phyloP scores from a whole-genome alignment of 805 yeast genomes.

The Wickerhamiella dianesei region DNA sequence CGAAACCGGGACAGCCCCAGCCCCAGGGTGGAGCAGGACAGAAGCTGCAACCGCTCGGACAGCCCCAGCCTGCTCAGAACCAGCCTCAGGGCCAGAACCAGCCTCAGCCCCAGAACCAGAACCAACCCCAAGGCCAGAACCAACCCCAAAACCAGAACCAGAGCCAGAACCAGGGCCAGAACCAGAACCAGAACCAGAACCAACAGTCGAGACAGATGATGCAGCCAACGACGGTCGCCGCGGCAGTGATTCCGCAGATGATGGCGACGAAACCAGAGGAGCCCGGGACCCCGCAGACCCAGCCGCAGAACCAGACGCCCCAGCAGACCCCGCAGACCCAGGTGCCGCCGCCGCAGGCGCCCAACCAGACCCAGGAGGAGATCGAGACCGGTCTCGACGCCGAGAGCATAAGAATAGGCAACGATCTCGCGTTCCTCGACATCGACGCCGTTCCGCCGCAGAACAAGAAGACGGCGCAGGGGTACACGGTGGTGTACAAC shows the following conservation, averaged over 20 bases:
- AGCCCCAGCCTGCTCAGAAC: conserved; percentile 6
- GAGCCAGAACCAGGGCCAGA: too few relatives aligned
- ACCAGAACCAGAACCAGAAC: too few relatives aligned
- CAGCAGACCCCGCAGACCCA: conserved; percentile 2
- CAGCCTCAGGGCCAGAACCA: conserved; percentile 9
- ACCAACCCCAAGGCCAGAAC: conserved; percentile 21
- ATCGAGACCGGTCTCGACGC: not conserved
- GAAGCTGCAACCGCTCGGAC: conserved; percentile 20
- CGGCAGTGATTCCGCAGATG: not conserved
- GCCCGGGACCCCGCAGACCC: not conserved
- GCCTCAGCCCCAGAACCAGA: conserved; percentile 11
- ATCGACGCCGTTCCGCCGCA: conserved; percentile 61
- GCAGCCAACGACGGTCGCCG: not conserved
- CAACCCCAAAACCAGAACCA: too few relatives aligned
- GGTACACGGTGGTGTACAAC: conserved; percentile 79
- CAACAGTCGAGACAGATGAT: too few relatives aligned
- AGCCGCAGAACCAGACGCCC: not conserved
- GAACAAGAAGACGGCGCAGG: conserved; percentile 68
- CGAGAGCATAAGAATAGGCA: not conserved
- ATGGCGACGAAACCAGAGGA: not conserved
- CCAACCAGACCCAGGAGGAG: not conserved
- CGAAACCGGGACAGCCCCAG: conserved; percentile 16
- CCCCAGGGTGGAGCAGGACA: conserved; percentile 20
- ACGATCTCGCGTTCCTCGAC: conserved; percentile 46
- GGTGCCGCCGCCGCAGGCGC: conserved; percentile 7